Evolutionary conservation across 2,329 filamentous ascomycete species (phyloP).

Genomic region (Aspergillus niger): DNA sequence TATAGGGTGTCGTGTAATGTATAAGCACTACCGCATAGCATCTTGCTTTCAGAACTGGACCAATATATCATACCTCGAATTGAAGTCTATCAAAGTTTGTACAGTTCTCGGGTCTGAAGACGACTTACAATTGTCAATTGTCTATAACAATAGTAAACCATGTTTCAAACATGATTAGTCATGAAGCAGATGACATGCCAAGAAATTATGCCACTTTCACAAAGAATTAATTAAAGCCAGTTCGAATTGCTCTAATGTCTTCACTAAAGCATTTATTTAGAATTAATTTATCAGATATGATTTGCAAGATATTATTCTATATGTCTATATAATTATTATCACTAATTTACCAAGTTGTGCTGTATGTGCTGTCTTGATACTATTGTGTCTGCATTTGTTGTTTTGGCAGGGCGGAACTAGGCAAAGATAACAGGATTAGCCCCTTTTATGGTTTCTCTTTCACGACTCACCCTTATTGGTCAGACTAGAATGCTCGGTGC

Average conservation of each 20-base stretch:
- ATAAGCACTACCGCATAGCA: not conserved
- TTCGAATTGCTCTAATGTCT: not conserved
- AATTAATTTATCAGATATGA: not conserved
- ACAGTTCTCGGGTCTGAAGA: too few relatives aligned
- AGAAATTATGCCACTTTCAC: not conserved
- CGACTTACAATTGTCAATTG: too few relatives aligned
- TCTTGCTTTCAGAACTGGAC: not conserved
- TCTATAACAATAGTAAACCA: too few relatives aligned
- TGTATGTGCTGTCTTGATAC: not conserved
- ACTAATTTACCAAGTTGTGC: not conserved
- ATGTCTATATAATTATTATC: not conserved
- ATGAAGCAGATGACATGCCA: not conserved
- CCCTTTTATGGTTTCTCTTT: not conserved
- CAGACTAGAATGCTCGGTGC: not conserved
- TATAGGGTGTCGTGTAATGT: not conserved
- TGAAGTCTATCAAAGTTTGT: not conserved
- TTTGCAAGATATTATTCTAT: not conserved
- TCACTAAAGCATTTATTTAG: not conserved
- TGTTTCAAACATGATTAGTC: not conserved
- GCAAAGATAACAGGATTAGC: not conserved
- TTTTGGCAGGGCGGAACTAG: not conserved
- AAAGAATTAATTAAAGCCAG: not conserved
- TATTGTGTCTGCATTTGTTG: not conserved
- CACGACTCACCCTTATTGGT: not conserved
- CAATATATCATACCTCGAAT: not conserved